Evolutionary conservation across 2,329 filamentous ascomycete species (phyloP), one percentile per base, ranked within the genome.

Genomic region (Dothideomycetes sp.): DNA sequence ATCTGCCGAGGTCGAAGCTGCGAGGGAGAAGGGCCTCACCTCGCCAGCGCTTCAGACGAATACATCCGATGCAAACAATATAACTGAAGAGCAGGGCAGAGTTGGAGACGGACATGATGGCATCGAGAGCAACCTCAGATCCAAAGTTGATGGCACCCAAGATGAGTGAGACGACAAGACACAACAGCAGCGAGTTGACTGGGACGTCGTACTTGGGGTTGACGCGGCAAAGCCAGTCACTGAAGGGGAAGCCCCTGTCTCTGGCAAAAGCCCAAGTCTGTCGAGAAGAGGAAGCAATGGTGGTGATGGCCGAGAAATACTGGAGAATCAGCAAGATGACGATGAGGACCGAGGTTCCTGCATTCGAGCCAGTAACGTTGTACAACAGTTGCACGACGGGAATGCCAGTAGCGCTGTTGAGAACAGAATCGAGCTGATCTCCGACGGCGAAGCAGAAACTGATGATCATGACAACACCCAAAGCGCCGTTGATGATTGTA

Each of bases 141-240:
- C 63, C 62, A 43, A 66, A 59, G 45, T 65, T 65, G 57, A 65
- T 64, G 33, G 57, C 57, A n/a, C 54, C 53, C 12, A 65, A 53
- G 31, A 62, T 44, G 15, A 56, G 49, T 3, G 53, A 57, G 12
- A 62, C 52, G 13, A 43, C 47, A 11, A 54, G 48, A 39, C 51
- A 56, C 10, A 58, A 44, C 9, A 56, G 44, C 4, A 59, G 48
- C 43, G 39, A 30, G 5, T 39, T 43, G 16, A 36, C 35, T 19
- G 30, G 24, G 7, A 41, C 19, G 24, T 49, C 33, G 42, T 40
- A 37, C 17, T 46, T 27, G 17, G 57, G 54, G 4, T 40, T 46
- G 2, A 61, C 57, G 24, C 50, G 46, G 22, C 50, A 47, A 15
- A 60, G 55, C 56, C 56, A 59, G 20, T 31, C 36, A n/a, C 53